Evolutionary conservation across 2,329 filamentous ascomycete genomes (phyloP).

Genomic region (Scleromitrula shiraiana): DNA sequence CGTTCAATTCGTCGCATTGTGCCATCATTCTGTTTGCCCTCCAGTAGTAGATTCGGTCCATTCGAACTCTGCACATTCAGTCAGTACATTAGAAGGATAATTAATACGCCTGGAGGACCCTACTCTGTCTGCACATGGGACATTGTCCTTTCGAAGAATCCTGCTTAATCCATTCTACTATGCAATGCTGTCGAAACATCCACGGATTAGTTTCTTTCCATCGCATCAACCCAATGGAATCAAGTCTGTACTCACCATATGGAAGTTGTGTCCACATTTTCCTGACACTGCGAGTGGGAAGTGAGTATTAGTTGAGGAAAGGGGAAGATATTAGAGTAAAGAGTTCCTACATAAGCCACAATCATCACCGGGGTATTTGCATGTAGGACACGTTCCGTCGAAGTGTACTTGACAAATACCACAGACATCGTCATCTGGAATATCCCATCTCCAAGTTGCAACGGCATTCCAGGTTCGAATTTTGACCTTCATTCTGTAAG

Average conservation of each 20-base stretch:
- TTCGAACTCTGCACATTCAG: conserved; percentile 3
- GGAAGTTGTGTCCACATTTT: conserved; percentile 95
- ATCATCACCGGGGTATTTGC: conserved; percentile 95
- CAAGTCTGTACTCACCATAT: conserved; percentile 62
- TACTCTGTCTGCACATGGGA: conserved; percentile 96
- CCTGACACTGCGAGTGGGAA: conserved; percentile 70
- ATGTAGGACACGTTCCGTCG: conserved; percentile 94
- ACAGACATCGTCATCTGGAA: conserved; percentile 94
- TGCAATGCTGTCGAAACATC: conserved; percentile 66
- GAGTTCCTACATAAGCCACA: conserved; percentile 73
- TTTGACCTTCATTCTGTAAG: conserved; percentile 74
- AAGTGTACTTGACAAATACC: conserved; percentile 98
- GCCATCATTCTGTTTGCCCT: background rate
- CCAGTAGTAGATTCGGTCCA: conserved; percentile 5
- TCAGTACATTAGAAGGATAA: background rate
- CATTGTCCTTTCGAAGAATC: conserved; percentile 90
- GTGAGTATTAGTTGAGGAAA: background rate
- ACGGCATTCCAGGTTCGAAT: conserved; percentile 92
- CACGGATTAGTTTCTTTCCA: no score
- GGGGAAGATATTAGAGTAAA: background rate
- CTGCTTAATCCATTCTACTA: conserved; percentile 91
- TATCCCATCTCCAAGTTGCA: conserved; percentile 95
- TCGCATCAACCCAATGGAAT: no score
- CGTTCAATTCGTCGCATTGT: no score
- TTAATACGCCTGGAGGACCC: conserved; percentile 17